phyloP scores from a whole-genome alignment of 148 eudicot species.

The Rhododendron mucronatum region DNA sequence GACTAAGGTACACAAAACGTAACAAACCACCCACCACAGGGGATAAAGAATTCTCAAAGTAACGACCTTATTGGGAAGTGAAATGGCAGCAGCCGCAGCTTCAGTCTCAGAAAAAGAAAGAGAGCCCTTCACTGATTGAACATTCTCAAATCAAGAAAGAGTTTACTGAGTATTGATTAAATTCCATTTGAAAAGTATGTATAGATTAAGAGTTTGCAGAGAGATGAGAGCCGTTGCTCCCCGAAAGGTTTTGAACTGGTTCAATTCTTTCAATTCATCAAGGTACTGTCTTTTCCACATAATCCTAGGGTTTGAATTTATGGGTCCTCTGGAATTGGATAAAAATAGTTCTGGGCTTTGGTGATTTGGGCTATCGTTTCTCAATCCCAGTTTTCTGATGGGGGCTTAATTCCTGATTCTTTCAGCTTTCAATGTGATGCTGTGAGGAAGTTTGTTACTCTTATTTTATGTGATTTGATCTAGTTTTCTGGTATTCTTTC shows the following conservation, averaged over 20 bases:
- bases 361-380: not conserved
- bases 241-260: slow-evolving; percentile 25
- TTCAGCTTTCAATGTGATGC: not conserved
- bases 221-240: slow-evolving; percentile 30
- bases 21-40: not conserved
- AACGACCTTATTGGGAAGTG: not conserved
- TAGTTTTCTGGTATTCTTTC: no score
- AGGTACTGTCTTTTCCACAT: slow-evolving; percentile 25
- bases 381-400: not conserved
- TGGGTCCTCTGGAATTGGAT: not conserved
- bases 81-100: not conserved
- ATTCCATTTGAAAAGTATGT: slow-evolving; percentile 25
- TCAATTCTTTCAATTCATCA: slow-evolving; percentile 26
- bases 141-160: not conserved
- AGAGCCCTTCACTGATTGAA: not conserved
- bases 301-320: not conserved
- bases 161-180: not conserved
- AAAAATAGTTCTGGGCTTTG: not conserved
- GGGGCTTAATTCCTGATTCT: not conserved
- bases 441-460: not conserved
- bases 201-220: slow-evolving; percentile 26
- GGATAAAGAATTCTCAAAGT: not conserved
- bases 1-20: not conserved
- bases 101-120: not conserved
- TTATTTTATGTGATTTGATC: no score